Evolutionary conservation across 2,329 filamentous ascomycete genomes (phyloP), one percentile per base, ranked within the genome.

Genomic region (Boeremia lycopersici): DNA sequence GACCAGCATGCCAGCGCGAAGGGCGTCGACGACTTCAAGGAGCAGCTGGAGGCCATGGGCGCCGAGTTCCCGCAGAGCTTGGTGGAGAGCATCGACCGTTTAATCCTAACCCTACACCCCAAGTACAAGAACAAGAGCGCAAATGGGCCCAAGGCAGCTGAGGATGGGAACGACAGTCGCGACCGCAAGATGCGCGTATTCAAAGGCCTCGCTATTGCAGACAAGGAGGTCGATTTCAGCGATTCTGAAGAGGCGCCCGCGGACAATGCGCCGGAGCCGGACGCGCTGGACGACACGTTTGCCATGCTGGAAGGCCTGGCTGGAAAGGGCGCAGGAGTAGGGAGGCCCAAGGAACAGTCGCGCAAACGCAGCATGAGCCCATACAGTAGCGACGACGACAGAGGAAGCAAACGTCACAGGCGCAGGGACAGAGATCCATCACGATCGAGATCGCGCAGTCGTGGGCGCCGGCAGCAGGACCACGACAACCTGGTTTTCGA

Each of bases 221-320:
- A 99, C 75, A 88, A 87, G 70, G 83, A 87, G 29, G 77, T 81
- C 9, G 72, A 77, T 13, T 86, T 68, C 38, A 69, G 81, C 73
- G 78, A 80, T 6, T 81, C 84, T 36, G 79, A 83, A 26, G 79
- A 74, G 25, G 71, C 76, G 26, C 68, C 65, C 5, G 62, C 68
- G 47, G 64, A 65, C n/a, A 67, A 65, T 17, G 75, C 77, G 48
- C 72, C 74, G 19, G 79, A 79, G 54, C 78, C 78, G 1, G 89
- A 90, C 70, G 89, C 86, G 17, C 89, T 97, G 69, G 95, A 98
- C 69, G 93, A 99, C 74, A 96, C 95, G 0, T 86, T 99, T 65
- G 93, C 93, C 0, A 83, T 96, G 67, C 76, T 99, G n/a, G 95
- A 98, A 74, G 89, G 87, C 0, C 78, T 98, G 34, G 92, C 92